Conservation (phyloP, 306 rosid genomes). For the Trichosanthes cucumerina region DNA sequence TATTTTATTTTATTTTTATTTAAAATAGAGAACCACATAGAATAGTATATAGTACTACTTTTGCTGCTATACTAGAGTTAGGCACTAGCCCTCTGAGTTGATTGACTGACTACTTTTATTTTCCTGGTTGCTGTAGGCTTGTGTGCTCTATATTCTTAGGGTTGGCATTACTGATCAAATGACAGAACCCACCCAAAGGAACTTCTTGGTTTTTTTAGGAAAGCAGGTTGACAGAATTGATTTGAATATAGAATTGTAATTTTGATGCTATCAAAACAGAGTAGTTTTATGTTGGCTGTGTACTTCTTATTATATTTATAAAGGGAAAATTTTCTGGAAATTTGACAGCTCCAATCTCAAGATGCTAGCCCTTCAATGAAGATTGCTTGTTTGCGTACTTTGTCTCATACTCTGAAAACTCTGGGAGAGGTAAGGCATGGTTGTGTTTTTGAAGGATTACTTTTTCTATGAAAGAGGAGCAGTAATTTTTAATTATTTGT, state of each 20-base stretch:
- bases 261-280: background rate
- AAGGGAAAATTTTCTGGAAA: conserved; percentile 6
- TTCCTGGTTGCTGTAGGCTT: conserved; percentile 61
- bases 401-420: conserved; percentile 70
- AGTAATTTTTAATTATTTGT: background rate
- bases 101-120: background rate
- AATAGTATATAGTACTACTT: background rate
- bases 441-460: conserved; percentile 3
- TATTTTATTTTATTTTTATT: background rate
- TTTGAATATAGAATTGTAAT: conserved; percentile 6
- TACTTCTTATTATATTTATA: background rate
- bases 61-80: background rate
- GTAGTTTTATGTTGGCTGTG: background rate
- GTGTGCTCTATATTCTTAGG: conserved; percentile 86
- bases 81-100: background rate
- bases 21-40: background rate
- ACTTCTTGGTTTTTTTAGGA: conserved; percentile 69
- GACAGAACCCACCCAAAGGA: conserved; percentile 91
- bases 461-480: background rate
- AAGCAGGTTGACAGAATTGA: conserved; percentile 42
- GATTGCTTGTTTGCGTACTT: conserved; percentile 71
- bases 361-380: conserved; percentile 80
- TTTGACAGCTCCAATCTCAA: conserved; percentile 56
- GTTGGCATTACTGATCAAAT: conserved; percentile 91
- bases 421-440: conserved; percentile 68